phyloP scores from a whole-genome alignment of 2,329 filamentous ascomycete species.

The Aphanoascus verrucosus region DNA sequence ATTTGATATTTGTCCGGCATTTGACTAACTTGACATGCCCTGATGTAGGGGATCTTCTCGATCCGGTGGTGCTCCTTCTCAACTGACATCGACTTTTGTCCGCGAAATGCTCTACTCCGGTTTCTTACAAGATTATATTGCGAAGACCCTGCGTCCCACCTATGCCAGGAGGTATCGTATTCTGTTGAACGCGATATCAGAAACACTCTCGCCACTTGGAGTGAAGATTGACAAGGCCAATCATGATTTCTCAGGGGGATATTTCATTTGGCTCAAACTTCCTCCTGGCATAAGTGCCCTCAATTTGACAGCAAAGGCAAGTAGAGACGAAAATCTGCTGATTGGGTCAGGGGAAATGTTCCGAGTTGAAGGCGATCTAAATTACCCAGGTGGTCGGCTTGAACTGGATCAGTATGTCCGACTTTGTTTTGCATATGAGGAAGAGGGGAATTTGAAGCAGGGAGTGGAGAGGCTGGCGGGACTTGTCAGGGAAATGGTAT shows the following conservation, averaged over 20 bases:
- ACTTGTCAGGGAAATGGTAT: conserved; percentile 29
- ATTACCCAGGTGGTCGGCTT: conserved; percentile 35
- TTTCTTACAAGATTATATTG: conserved; percentile 45
- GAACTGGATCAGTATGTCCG: conserved; percentile 52
- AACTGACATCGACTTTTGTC: conserved; percentile 48
- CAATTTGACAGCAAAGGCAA: conserved; percentile 48
- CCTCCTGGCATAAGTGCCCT: conserved; percentile 44
- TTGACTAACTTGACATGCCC: neutral
- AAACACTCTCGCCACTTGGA: conserved; percentile 53
- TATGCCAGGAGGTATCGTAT: conserved; percentile 45
- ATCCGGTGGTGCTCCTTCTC: conserved; percentile 51
- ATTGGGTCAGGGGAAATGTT: conserved; percentile 62
- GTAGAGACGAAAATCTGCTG: conserved; percentile 53
- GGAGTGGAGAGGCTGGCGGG: conserved; percentile 54
- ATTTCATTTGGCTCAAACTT: conserved; percentile 72
- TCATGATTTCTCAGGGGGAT: conserved; percentile 57
- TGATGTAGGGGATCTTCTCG: conserved; percentile 43
- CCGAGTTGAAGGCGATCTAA: conserved; percentile 45
- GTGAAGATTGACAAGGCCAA: conserved; percentile 30
- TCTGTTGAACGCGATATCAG: conserved; percentile 50
- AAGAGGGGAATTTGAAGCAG: conserved; percentile 53
- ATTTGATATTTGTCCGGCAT: conserved; percentile 13
- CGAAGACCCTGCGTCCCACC: conserved; percentile 43
- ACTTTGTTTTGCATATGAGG: conserved; percentile 63
- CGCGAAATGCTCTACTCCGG: conserved; percentile 44